A percentile compares a stretch with the other conserved stretches of the same genome.
Conservation (phyloP, 345 rosid species). For the Iberis pinnata region DNA sequence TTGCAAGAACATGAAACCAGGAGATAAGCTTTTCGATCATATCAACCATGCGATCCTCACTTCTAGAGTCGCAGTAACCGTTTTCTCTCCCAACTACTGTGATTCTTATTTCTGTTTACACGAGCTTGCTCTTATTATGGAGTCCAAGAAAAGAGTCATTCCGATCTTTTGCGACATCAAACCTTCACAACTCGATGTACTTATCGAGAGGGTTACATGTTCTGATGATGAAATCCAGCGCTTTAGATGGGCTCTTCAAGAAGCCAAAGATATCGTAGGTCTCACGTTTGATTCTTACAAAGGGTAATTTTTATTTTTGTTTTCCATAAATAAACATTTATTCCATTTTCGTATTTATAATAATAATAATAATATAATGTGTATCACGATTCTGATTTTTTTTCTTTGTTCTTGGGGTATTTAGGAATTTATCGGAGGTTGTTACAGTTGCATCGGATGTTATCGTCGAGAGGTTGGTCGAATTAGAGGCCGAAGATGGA, state of each 20-base stretch:
- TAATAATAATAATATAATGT: too few relatives aligned
- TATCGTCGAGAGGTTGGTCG: conserved; percentile 46
- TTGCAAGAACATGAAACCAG: conserved; percentile 71
- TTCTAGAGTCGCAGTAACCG: conserved; percentile 53
- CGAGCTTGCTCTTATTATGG: conserved; percentile 68
- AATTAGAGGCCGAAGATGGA: conserved; percentile 40
- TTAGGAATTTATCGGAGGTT: conserved; percentile 59
- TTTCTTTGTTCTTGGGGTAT: not conserved
- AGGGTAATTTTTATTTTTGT: conserved; percentile 38
- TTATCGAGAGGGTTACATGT: conserved; percentile 26
- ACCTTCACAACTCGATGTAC: conserved; percentile 55
- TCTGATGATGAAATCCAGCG: conserved; percentile 37
- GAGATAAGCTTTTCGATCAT: conserved; percentile 60
- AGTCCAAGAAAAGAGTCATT: conserved; percentile 56
- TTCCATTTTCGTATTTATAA: not conserved
- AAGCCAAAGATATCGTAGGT: conserved; percentile 62
- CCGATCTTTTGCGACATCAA: conserved; percentile 68
- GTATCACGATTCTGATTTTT: not conserved
- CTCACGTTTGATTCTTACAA: conserved; percentile 50
- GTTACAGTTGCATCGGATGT: conserved; percentile 53
- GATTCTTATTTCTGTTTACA: conserved; percentile 64
- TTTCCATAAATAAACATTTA: not conserved
- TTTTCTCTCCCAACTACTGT: conserved; percentile 60
- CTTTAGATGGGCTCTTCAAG: conserved; percentile 58
- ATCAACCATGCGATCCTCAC: conserved; percentile 41